phyloP scores from a whole-genome alignment of 192 early-diverging fungal species.

The Linnemannia exigua region DNA sequence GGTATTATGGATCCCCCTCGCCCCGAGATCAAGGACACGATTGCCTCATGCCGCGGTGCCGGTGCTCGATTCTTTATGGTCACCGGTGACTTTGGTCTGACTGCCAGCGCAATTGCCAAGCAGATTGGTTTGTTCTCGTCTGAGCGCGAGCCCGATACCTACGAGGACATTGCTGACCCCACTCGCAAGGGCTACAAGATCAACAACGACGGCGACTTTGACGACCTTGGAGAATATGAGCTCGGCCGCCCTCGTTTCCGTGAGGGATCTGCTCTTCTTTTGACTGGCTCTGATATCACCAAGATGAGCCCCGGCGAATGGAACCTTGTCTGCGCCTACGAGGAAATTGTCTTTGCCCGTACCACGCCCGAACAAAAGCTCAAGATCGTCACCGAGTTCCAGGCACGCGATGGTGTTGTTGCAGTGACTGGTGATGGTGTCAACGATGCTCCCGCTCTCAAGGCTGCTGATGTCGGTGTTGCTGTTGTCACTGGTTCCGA shows the following conservation, averaged over 20 bases:
- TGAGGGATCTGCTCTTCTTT: conserved; percentile 60
- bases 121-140: conserved; percentile 81
- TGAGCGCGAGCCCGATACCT: conserved; percentile 36
- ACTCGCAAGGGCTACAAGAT: conserved; percentile 21
- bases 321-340: conserved; percentile 78
- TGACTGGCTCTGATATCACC: conserved; percentile 78
- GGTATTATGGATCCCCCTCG: conserved; percentile 91
- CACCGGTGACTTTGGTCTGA: conserved; percentile 86
- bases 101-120: conserved; percentile 84
- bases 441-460: conserved; percentile 93
- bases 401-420: conserved; percentile 80
- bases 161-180: conserved; percentile 52
- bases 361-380: conserved; percentile 92
- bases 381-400: conserved; percentile 75
- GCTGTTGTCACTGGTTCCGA: conserved; percentile 91
- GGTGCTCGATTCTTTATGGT: conserved; percentile 89
- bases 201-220: conserved; percentile 31
- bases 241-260: conserved; percentile 34
- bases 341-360: conserved; percentile 89
- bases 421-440: conserved; percentile 95
- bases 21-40: conserved; percentile 75
- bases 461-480: conserved; percentile 89
- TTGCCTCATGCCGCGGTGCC: conserved; percentile 73
- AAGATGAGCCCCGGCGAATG: conserved; percentile 75
- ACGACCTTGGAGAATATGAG: conserved; percentile 29